A percentile compares a stretch with the other conserved stretches of the same genome.
Conservation (phyloP, 1,284 basidiomycete species). For the Dichomitus squalens region DNA sequence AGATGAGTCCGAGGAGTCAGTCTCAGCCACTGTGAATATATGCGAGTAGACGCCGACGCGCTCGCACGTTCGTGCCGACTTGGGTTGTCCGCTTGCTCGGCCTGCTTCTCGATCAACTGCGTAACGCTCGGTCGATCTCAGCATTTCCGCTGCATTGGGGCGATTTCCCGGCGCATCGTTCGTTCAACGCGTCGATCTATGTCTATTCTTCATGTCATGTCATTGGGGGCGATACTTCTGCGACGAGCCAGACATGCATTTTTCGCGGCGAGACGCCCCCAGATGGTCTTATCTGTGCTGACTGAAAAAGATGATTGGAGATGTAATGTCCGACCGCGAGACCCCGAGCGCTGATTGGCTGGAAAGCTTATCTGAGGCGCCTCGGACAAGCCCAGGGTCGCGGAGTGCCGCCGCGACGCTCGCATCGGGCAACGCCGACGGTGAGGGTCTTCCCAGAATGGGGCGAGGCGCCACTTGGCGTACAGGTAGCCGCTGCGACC, state of each 20-base stretch:
- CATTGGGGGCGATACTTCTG: neutral
- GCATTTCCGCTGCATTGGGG: slow-evolving; percentile 3
- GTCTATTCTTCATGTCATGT: neutral
- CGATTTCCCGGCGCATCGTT: slow-evolving; percentile 2
- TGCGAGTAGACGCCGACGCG: slow-evolving; percentile 14
- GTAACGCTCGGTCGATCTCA: slow-evolving; percentile 10
- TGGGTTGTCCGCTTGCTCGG: slow-evolving; percentile 19
- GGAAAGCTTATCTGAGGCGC: slow-evolving; percentile 13
- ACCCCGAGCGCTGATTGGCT: slow-evolving; percentile 13
- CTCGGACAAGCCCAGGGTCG: slow-evolving; percentile 1
- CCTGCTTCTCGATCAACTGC: slow-evolving; percentile 7
- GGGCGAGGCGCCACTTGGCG: no score
- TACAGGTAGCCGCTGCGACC: neutral
- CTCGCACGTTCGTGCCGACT: slow-evolving; percentile 30
- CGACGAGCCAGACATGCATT: neutral
- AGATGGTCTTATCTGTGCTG: slow-evolving; percentile 1
- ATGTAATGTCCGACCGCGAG: neutral
- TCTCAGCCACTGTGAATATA: slow-evolving; percentile 24
- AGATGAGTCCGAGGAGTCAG: slow-evolving; percentile 18
- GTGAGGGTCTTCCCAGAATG: neutral
- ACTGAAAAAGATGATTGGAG: slow-evolving; percentile 18
- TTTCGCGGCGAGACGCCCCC: neutral
- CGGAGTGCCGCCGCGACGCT: neutral
- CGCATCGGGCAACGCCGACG: neutral
- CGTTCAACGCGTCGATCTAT: neutral